A percentile compares a stretch with the other conserved stretches of the same genome.
Evolutionary conservation across 2,329 filamentous ascomycete genomes (phyloP).

Genomic region (Hymenoscyphus linearis): DNA sequence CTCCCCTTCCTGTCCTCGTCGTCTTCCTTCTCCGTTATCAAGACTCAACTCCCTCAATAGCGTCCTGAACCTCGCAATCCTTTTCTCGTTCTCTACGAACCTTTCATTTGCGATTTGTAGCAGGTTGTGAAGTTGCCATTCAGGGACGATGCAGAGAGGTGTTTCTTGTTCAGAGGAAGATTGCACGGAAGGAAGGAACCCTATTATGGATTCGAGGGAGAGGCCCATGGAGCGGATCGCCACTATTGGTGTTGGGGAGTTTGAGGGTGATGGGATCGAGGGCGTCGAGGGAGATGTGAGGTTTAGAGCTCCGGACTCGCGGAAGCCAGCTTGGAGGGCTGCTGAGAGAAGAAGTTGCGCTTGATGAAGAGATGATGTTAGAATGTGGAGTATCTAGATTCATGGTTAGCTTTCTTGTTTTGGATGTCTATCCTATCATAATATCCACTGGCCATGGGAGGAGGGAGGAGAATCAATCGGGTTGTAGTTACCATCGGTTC

Average conservation of each 20-base stretch:
- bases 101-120: slow-evolving; percentile 68
- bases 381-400: slow-evolving; percentile 76
- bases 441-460: background rate
- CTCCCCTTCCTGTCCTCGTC: slow-evolving; percentile 34
- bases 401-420: background rate
- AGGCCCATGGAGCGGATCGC: slow-evolving; percentile 81
- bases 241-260: slow-evolving; percentile 61
- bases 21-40: slow-evolving; percentile 20
- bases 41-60: slow-evolving; percentile 31
- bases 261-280: slow-evolving; percentile 15
- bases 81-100: slow-evolving; percentile 62
- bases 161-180: slow-evolving; percentile 26
- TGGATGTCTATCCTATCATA: background rate
- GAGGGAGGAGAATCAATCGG: background rate
- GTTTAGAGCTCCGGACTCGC: slow-evolving; percentile 81
- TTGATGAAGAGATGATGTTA: slow-evolving; percentile 68
- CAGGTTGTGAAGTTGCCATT: slow-evolving; percentile 62
- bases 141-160: slow-evolving; percentile 53
- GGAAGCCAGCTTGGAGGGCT: slow-evolving; percentile 76
- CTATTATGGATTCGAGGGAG: slow-evolving; percentile 75
- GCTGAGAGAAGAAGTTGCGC: slow-evolving; percentile 72
- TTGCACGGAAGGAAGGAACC: slow-evolving; percentile 39
- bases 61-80: slow-evolving; percentile 59
- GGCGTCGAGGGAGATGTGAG: slow-evolving; percentile 35
- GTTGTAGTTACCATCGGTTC: slow-evolving; percentile 74